Evolutionary conservation across 2,329 filamentous ascomycete species (phyloP).

Genomic region (Karstenula rhodostoma): DNA sequence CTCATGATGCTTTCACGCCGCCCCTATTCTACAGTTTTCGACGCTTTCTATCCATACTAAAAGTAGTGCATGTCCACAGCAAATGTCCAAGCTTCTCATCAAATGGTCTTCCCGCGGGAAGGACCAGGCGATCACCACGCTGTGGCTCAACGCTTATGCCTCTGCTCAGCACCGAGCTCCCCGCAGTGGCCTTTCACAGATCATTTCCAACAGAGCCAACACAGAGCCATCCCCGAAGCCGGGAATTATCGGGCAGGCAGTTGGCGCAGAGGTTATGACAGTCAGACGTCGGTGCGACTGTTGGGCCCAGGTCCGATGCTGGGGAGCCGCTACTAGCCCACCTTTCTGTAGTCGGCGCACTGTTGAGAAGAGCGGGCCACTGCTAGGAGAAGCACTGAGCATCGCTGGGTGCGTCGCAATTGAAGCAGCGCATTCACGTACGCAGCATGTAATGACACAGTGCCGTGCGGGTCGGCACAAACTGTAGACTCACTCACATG

Average conservation of each 20-base stretch:
- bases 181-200: neutral
- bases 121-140: neutral
- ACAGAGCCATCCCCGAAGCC: conserved; percentile 10
- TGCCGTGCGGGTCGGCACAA: neutral
- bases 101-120: conserved; percentile 1
- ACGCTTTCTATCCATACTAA: neutral
- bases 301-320: neutral
- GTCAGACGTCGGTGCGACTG: neutral
- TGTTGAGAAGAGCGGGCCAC: neutral
- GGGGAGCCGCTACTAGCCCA: conserved; percentile 10
- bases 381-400: neutral
- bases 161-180: conserved; percentile 4
- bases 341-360: conserved; percentile 1
- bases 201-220: neutral
- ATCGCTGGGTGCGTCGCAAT: neutral
- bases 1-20: neutral
- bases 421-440: neutral
- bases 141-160: neutral
- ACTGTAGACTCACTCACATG: neutral
- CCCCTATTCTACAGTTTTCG: neutral
- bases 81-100: neutral
- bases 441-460: neutral
- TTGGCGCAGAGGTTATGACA: neutral
- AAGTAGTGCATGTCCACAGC: neutral
- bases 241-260: conserved; percentile 1